Conservation (phyloP, 2,329 filamentous ascomycete genomes). For the Aspergillus jensenii region DNA sequence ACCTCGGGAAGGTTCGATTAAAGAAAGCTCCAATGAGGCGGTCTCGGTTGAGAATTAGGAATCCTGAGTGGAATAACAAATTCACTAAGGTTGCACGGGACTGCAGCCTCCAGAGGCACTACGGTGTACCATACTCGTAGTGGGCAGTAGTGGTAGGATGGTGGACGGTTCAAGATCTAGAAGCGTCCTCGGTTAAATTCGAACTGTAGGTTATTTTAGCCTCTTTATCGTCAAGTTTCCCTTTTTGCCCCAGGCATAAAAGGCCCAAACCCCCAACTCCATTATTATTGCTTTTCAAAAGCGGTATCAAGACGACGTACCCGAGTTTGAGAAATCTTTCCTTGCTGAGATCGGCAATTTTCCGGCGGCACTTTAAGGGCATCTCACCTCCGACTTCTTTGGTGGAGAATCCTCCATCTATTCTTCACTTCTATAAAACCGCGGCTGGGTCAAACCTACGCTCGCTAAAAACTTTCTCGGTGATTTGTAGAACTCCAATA, state of each 20-base stretch:
- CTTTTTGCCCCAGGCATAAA: neutral
- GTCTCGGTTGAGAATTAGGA: neutral
- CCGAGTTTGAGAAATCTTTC: neutral
- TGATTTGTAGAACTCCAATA: neutral
- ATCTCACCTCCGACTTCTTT: conserved; percentile 14
- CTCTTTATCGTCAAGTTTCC: conserved; percentile 2
- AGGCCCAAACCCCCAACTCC: neutral
- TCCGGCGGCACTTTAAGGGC: conserved; percentile 22
- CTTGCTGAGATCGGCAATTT: conserved; percentile 24
- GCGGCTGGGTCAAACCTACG: neutral
- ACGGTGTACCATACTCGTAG: neutral
- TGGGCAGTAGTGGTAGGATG: neutral
- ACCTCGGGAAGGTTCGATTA: neutral
- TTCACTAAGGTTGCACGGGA: neutral
- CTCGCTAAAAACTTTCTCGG: neutral
- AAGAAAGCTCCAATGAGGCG: neutral
- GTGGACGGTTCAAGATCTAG: neutral
- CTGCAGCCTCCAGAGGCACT: neutral
- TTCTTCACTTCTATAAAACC: neutral
- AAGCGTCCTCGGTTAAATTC: conserved; percentile 9
- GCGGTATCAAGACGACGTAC: neutral
- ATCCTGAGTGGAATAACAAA: neutral
- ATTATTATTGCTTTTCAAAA: neutral
- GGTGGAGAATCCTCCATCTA: conserved; percentile 20
- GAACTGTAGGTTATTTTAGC: conserved; percentile 6